Percentiles rank a stretch among this genome's conserved stretches.
Evolutionary conservation across 2,329 filamentous ascomycete species (phyloP).

Genomic region (Botrytis hyacinthi): DNA sequence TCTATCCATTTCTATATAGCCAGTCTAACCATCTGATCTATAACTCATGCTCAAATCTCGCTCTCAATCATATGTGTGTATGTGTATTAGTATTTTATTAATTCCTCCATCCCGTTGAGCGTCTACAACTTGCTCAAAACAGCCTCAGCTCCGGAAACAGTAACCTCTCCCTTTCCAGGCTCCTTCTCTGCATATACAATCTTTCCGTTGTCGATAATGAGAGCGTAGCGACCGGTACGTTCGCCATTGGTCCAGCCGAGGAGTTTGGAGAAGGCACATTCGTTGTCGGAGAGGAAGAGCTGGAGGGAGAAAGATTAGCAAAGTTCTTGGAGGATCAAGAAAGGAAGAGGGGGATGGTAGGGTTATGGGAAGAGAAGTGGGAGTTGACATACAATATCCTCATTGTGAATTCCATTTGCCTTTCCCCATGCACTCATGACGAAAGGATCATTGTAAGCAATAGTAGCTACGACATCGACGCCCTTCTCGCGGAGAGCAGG

Average conservation of each 20-base stretch:
- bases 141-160: conserved; percentile 37
- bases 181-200: conserved; percentile 67
- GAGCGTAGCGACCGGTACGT: conserved; percentile 63
- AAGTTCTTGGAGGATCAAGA: background rate
- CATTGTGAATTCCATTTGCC: conserved; percentile 62
- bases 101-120: background rate
- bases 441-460: conserved; percentile 67
- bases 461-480: conserved; percentile 65
- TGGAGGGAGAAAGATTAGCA: conserved; percentile 32
- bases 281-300: conserved; percentile 66
- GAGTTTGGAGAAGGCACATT: conserved; percentile 62
- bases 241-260: conserved; percentile 62
- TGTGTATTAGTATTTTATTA: conserved; percentile 2
- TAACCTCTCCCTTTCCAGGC: conserved; percentile 37
- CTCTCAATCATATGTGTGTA: background rate
- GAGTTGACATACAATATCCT: conserved; percentile 54
- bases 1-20: background rate
- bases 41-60: background rate
- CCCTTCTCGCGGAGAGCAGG: conserved; percentile 60
- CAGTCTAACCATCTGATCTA: conserved; percentile 1
- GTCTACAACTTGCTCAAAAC: conserved; percentile 36
- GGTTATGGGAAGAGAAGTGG: background rate
- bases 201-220: conserved; percentile 67
- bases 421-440: conserved; percentile 74
- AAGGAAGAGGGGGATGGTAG: background rate